Conservation (phyloP, 345 rosid genomes). For the Cochlearia excelsa region DNA sequence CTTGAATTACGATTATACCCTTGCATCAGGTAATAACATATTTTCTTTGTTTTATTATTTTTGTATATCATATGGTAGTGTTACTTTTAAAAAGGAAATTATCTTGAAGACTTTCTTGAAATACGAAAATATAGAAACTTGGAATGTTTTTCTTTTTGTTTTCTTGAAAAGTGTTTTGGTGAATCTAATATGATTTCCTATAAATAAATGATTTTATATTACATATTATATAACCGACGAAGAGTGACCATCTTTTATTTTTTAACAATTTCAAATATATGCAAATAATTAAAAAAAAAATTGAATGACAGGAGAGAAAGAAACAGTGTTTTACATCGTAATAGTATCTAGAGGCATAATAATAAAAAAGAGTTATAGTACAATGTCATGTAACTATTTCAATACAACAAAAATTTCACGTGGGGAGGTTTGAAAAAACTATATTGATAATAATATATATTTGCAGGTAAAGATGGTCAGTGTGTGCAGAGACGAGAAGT, state of each 20-base stretch:
- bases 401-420: slow-evolving; percentile 37
- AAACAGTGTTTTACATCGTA: slow-evolving; percentile 36
- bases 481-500: slow-evolving; percentile 37
- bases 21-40: slow-evolving; percentile 29
- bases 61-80: neutral
- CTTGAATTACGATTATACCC: slow-evolving; percentile 28
- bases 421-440: slow-evolving; percentile 27
- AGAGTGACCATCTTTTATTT: slow-evolving; percentile 20
- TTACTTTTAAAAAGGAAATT: slow-evolving; percentile 5
- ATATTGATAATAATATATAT: slow-evolving; percentile 12
- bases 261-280: slow-evolving; percentile 11
- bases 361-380: slow-evolving; percentile 27
- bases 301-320: slow-evolving; percentile 30
- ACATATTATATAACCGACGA: slow-evolving; percentile 21
- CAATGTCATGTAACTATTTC: slow-evolving; percentile 35
- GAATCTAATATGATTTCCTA: no score
- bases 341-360: slow-evolving; percentile 30
- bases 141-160: slow-evolving; percentile 27
- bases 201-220: no score
- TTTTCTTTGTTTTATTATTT: neutral
- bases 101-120: slow-evolving; percentile 16
- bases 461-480: slow-evolving; percentile 40
- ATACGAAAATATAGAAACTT: slow-evolving; percentile 14
- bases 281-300: slow-evolving; percentile 28
- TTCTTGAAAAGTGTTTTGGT: slow-evolving; percentile 14